Base-by-base conservation (phyloP, 2,329 filamentous ascomycete genomes). In the Cryphonectria parasitica region DNA sequence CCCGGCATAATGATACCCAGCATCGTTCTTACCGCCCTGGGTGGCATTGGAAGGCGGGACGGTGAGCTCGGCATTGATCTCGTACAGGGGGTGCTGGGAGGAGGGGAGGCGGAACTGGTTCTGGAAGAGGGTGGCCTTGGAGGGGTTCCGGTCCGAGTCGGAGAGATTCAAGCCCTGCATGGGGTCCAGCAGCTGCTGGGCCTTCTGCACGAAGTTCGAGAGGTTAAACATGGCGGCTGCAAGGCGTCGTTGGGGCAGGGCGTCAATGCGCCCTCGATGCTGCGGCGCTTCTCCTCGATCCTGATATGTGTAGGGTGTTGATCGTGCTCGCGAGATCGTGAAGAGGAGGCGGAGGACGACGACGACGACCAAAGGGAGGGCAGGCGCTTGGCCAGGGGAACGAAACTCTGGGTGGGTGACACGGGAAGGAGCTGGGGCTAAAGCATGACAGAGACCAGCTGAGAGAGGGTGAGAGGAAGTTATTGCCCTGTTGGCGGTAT, bases 41-140 rank as follows among this genome's bases (percentile, higher is more conserved):
- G 87, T 90, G 75, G 84, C 87, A 80, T 91, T 92, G 74, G 89
- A 89, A 73, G 89, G 90, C 69, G 91, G 91, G 71, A 99, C 92
- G 69, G 94, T 97, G 72, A 99, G 89, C 84, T 99, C 96, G 78
- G 96, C 95, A 72, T 92, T 94, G 82, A 99, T 98, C 85, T 99
- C 96, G 83, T 97, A 94, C 70, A 98, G 88, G 69, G 96, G 96
- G 73, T 92, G 95, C 82, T 99, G 95, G 54, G 93, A 92, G 78
- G 94, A 90, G 62, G 96, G 96, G 45, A 99, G 91, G 75, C 96
- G 93, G 84, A 99, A 99, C 82, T 99, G 96, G 80, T 92, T 91
- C 83, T 96, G 94, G 84, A 98, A 99, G 71, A 98, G 89, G 66
- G 92, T 91, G 69, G 94, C 90, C 84, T 98, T 98, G 78, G 95